Evolutionary conservation across 192 early-diverging fungal genomes (phyloP), one percentile per base, ranked within the genome.

Genomic region (Backusella tuberculispora): DNA sequence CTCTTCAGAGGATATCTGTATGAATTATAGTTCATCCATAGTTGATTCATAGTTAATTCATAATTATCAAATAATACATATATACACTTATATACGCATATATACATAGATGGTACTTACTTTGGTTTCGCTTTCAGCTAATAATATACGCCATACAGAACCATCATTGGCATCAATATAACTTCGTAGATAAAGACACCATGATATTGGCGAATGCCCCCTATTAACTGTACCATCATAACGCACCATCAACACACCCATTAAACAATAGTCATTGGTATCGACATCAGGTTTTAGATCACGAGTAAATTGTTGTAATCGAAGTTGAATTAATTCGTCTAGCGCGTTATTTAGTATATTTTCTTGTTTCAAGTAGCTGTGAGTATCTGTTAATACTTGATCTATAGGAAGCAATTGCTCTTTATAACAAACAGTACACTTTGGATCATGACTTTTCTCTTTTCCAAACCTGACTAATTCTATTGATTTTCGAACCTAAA

Each of bases 181-280:
- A 34, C 40, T 63, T 29, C 72, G 38, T 26, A 65, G 17, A 46
- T 73, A 73, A 13, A 73, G 26, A 19, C 72, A 65, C 72, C 72
- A 73, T 10, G 29, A 5, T n/a, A 26, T 5, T 5, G 46, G 29
- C 17, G 43, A 26, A 43, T 29, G 14, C 3, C 40, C 72, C 21
- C 29, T 47, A 43, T 41, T 66, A 17, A 21, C 60, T 13, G 21
- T 43, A 15, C 56, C 29, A n/a, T 73, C 68, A 37, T 69, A 69
- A 1, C 68, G 60, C 64, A 42, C 60, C 72, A 73, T 73, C 26
- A 73, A 40, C 13, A 42, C 72, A 6, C 72, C 72, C 29, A 73
- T 45, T 14, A 73, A 6, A 15, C 42, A 24, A 46, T 63, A 73
- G 21, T 45, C 26, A 19, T 41, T 46, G 9, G 41, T 38, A 29